These are phyloP conservation scores for button mushroom (Agaricus bisporus) DNA, from an alignment of 768 basidiomycete species.

Conservation along the genomic window DNA sequence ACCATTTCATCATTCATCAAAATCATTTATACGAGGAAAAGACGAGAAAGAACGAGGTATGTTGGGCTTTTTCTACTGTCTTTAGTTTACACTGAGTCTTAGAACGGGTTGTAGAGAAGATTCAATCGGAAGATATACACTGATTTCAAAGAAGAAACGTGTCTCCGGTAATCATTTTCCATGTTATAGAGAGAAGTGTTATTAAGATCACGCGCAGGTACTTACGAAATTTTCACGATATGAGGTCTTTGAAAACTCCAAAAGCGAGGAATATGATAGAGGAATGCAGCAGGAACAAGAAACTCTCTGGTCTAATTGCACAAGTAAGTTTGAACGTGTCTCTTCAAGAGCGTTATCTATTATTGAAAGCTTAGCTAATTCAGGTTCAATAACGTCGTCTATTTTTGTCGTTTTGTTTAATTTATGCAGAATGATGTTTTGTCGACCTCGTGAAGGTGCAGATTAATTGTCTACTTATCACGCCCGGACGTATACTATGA, in stretches of 20 bases:
- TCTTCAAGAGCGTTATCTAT: background rate
- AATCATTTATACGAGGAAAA: constrained; percentile 78
- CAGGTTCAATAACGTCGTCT: background rate
- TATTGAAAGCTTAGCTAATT: background rate
- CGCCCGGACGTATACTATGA: too few relatives aligned
- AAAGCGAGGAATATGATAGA: constrained; percentile 46
- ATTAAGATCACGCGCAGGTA: constrained; percentile 39
- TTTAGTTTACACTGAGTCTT: background rate
- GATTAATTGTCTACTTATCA: too few relatives aligned
- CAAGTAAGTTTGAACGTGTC: constrained; percentile 24
- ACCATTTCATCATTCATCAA: constrained; percentile 88
- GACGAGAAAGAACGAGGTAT: constrained; percentile 49
- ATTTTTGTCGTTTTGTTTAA: too few relatives aligned
- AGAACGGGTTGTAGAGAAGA: constrained; percentile 4
- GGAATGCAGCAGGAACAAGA: constrained; percentile 63
- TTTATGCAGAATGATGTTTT: too few relatives aligned
- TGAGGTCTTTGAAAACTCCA: constrained; percentile 42
- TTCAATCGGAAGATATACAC: constrained; percentile 64
- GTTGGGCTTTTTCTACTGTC: constrained; percentile 16
- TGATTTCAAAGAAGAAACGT: constrained; percentile 70
- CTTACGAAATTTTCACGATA: constrained; percentile 50
- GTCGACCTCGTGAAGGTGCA: too few relatives aligned
- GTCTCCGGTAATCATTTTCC: constrained; percentile 43
- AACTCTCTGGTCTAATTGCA: constrained; percentile 33
- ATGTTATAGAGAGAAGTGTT: background rate